Base-by-base conservation (phyloP, 2,329 filamentous ascomycete species). In the Chaetomiaceae sp. region DNA sequence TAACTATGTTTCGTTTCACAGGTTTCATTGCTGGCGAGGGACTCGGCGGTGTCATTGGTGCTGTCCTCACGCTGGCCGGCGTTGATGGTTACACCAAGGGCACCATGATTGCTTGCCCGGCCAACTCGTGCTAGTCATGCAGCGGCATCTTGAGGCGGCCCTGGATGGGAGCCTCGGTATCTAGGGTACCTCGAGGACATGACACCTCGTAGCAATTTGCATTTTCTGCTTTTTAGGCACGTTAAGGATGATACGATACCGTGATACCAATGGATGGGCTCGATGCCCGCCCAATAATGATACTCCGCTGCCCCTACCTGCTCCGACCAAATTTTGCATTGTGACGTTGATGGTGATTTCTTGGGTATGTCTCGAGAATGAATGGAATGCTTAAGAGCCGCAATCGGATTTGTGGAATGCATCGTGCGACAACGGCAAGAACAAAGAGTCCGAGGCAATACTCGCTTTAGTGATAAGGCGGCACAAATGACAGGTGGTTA, bases 11-110 rank as follows among this genome's bases (percentile, higher is more conserved):
- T 14, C 29, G 10, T 18, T 25, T 30, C 78, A 78, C 78, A 29
- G 81, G 81, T 42, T 71, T 82, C 57, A 84, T 84, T 64, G 81
- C 81, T 3, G 81, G 81, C 5, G 81, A 85, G 67, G 81, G 81
- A 51, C 76, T 84, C 49, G 81, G 81, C 30, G 81, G 81, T 58
- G 79, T 84, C n/a, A 63, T 85, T 25, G 53, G 59, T 16, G 62
- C 62, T 1, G 33, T 59, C 1, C 60, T 64, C 11, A 64, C 62
- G n/a, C 58, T 64, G 1, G 61, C 55, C 4, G 57, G 57, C 20
- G 60, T 64, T 6, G 62, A 64, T 14, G 62, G 62, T 13, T 10
- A 5, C 11, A 21, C 44, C 18, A 51, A 62, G 29, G 62, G 62
- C 51, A 54, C 60, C 11, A 53, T 48, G 4, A 55, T 63, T 36